These are phyloP conservation scores for Rhodotorula diobovata DNA, from an alignment of 768 basidiomycete genomes.

Conservation along the genomic window DNA sequence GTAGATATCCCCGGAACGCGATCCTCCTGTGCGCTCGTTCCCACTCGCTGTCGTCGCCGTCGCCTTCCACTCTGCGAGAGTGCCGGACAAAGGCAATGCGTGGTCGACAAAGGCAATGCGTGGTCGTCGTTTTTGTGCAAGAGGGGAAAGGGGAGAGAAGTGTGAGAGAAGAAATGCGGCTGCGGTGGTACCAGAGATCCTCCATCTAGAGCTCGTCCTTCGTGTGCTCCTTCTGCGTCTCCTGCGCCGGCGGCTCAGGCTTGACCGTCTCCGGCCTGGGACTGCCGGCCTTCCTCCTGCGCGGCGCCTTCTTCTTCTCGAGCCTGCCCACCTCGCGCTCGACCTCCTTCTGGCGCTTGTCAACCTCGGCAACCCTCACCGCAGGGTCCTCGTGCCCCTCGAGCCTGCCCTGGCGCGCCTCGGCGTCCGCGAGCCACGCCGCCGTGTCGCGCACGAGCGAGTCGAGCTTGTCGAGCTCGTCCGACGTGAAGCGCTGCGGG, in stretches of 20 bases:
- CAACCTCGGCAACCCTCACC: conserved; percentile 80
- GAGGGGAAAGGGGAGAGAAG: neutral
- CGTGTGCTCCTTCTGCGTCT: conserved; percentile 5
- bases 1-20: no score
- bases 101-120: no score
- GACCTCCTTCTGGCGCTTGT: conserved; percentile 57
- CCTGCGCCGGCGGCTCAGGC: conserved; percentile 5
- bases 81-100: no score
- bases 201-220: conserved; percentile 36
- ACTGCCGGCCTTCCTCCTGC: conserved; percentile 21
- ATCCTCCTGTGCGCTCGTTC: no score
- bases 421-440: conserved; percentile 72
- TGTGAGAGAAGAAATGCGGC: neutral
- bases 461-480: conserved; percentile 78
- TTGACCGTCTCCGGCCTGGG: neutral
- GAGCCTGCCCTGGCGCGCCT: conserved; percentile 73
- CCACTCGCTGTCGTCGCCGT: no score
- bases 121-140: no score
- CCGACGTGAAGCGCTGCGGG: conserved; percentile 73
- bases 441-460: conserved; percentile 72
- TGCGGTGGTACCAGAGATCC: no score
- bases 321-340: conserved; percentile 29
- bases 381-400: conserved; percentile 75
- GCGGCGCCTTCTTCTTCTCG: conserved; percentile 36
- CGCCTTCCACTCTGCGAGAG: no score